Base-by-base conservation (phyloP, 2,329 filamentous ascomycete species). In the Arthrobotrys conoides region DNA sequence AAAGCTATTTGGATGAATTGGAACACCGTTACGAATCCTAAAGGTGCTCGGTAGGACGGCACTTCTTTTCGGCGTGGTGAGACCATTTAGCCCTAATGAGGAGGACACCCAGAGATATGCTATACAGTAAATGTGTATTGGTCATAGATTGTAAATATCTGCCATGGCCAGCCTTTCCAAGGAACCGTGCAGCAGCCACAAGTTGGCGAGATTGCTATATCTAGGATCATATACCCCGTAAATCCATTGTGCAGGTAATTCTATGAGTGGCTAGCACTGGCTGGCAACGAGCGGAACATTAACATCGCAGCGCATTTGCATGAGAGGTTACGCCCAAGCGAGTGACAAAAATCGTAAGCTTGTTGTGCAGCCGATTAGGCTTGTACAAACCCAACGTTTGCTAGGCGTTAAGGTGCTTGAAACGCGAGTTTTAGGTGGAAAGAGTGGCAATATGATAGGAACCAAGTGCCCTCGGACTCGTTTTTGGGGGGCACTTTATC, bases 11-110 rank as follows among this genome's bases (percentile, higher is more conserved):
- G 27, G 27, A 6, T 30, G 27, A 30, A 30, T 18, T 18, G 51
- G 51, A 55, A 12, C 27, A 18, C 27, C 24, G 51, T 55, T 55
- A 55, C 51, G 51, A 55, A 55, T 33, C 51, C 27, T 14, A 18
- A 22, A 18, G 51, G 51, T 30, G 3, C 6, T 30, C 27, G 27
- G 27, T 30, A 30, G 27, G 27, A 30, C 49, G 49, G 49, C 49
- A 53, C 5, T 53, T 53, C 8, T 27, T 5, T 53, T 53, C 49
- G 49, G 49, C n/a, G 22, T 27, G 46, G 20, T 27, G 48, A 27
- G 12, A 16, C 48, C 12, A 12, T 33, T 55, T 55, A 55, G 27
- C 51, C 51, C 51, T 30, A 33, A 55, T 33, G 14, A 6, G 33
- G 14, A 27, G 4, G 27, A 27, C 16, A 51, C 27, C 4, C 44